phyloP scores from a whole-genome alignment of 1,284 basidiomycete species.

The Irpex sp. region DNA sequence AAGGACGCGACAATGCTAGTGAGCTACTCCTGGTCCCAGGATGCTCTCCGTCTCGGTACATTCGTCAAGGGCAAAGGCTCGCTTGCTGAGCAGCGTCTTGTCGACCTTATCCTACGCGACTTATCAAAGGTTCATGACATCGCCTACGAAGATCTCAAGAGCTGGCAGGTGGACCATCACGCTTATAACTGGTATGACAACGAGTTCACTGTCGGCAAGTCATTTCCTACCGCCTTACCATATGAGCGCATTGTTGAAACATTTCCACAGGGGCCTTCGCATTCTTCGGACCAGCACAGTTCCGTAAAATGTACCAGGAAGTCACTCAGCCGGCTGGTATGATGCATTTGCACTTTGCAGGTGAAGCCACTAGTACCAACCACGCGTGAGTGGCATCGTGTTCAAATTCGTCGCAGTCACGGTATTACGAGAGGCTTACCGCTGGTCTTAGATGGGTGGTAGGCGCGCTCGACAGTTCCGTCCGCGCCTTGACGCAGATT shows the following conservation, averaged over 20 bases:
- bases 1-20: slow-evolving; percentile 15
- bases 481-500: neutral
- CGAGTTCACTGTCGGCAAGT: slow-evolving; percentile 12
- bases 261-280: slow-evolving; percentile 14
- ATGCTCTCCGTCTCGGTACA: slow-evolving; percentile 16
- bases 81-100: slow-evolving; percentile 8
- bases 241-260: neutral
- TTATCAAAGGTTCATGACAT: slow-evolving; percentile 19
- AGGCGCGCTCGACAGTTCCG: neutral
- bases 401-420: neutral
- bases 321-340: slow-evolving; percentile 13
- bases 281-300: slow-evolving; percentile 19
- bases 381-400: slow-evolving; percentile 15
- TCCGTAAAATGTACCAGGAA: slow-evolving; percentile 3
- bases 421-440: neutral
- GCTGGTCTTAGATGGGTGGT: neutral
- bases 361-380: slow-evolving; percentile 23
- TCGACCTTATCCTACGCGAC: slow-evolving; percentile 16
- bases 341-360: slow-evolving; percentile 21
- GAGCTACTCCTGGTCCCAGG: slow-evolving; percentile 21
- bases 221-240: neutral
- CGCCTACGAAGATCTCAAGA: neutral
- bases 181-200: slow-evolving; percentile 16
- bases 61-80: slow-evolving; percentile 5
- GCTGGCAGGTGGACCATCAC: slow-evolving; percentile 9